These are phyloP conservation scores for Lomentospora prolificans DNA, from an alignment of 2,329 filamentous ascomycete genomes.

Conservation along the genomic window DNA sequence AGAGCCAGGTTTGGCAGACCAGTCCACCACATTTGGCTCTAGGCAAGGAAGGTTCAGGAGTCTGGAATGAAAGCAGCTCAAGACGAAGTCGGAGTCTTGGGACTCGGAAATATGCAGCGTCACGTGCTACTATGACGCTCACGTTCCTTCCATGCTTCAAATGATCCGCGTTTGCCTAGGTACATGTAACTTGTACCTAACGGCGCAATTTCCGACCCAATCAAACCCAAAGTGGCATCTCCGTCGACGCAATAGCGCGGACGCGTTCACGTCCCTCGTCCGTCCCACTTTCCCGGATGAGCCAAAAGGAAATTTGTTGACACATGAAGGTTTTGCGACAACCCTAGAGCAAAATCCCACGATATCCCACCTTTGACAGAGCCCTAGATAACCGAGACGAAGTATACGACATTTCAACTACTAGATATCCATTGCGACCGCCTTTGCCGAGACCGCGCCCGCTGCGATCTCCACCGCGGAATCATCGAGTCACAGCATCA, in stretches of 20 bases:
- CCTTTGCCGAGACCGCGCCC: background rate
- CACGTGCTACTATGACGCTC: too few species aligned
- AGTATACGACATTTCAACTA: background rate
- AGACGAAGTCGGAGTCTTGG: too few species aligned
- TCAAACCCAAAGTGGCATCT: slow-evolving; percentile 5
- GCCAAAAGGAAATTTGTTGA: slow-evolving; percentile 7
- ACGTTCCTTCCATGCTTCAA: too few species aligned
- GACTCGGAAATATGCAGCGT: too few species aligned
- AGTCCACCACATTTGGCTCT: too few species aligned
- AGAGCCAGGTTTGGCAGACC: too few species aligned
- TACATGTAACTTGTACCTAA: background rate
- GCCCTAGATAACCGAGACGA: background rate
- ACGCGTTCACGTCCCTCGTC: slow-evolving; percentile 7
- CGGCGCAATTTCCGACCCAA: slow-evolving; percentile 7
- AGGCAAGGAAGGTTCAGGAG: too few species aligned
- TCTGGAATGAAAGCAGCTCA: too few species aligned
- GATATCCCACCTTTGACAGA: background rate
- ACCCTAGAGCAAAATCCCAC: background rate
- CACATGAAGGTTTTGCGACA: background rate
- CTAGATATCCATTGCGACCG: background rate
- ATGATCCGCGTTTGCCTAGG: background rate
- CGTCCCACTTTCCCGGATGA: slow-evolving; percentile 5
- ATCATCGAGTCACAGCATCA: background rate
- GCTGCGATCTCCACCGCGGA: background rate
- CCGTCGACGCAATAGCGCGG: slow-evolving; percentile 2